Conservation (phyloP, 75 land plant species). For the Selaginella tamariscina region DNA sequence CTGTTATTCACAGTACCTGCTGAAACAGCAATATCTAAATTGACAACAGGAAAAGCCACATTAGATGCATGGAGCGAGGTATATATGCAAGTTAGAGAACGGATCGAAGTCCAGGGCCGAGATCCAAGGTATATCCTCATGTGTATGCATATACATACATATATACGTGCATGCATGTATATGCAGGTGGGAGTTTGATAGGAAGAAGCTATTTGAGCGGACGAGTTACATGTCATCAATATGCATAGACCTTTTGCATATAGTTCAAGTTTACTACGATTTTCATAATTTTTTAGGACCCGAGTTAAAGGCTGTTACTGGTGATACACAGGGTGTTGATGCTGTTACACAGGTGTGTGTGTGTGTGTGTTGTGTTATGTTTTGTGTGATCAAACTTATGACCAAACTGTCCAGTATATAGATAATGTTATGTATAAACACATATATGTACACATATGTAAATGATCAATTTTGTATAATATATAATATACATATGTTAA, state of each 20-base stretch:
- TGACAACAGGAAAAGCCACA: slow-evolving; percentile 15
- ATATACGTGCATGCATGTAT: no score
- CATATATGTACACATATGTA: no score
- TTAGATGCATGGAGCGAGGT: slow-evolving; percentile 24
- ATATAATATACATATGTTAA: no score
- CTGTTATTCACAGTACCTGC: slow-evolving; percentile 14
- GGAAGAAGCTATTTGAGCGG: slow-evolving; percentile 26
- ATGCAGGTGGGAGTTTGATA: slow-evolving; percentile 31
- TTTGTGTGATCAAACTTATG: neutral
- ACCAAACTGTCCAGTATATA: no score
- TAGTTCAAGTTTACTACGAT: slow-evolving; percentile 27
- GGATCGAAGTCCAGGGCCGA: slow-evolving; percentile 21
- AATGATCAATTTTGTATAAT: no score
- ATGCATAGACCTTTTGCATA: slow-evolving; percentile 21
- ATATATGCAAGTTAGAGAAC: slow-evolving; percentile 28
- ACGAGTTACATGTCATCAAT: slow-evolving; percentile 24
- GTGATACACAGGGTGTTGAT: slow-evolving; percentile 24
- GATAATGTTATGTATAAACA: no score
- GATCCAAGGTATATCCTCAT: slow-evolving; percentile 22
- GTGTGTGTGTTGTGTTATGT: neutral
- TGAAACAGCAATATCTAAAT: neutral
- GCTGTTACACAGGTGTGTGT: slow-evolving; percentile 15
- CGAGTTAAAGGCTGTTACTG: slow-evolving; percentile 28
- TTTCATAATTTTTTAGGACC: slow-evolving; percentile 28
- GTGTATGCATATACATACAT: no score